Base-by-base conservation (phyloP, 148 eudicot genomes). In the Gaultheria prostrata region DNA sequence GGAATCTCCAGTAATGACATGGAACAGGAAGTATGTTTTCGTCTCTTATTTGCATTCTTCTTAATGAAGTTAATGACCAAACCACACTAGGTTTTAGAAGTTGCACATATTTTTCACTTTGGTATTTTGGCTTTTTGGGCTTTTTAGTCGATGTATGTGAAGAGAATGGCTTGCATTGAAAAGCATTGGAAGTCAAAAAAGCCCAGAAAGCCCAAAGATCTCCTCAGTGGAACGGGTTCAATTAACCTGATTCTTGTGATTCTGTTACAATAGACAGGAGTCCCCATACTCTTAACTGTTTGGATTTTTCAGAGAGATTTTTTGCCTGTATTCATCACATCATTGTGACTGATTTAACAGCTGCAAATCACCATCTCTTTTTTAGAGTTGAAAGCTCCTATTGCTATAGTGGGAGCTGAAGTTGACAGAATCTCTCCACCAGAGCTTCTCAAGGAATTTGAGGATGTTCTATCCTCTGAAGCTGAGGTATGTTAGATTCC, bases 381-480 rank as follows among this genome's bases (percentile, higher is more conserved):
- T 72, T 59, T 89, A 92, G 95, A 87, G 61, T 71, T 91, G 26
- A 89, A 91, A 85, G 89, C 85, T 32, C 95, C 95, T 61, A 78
- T 90, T 15, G 88, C 92, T 9, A 54, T 92, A 69, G 81, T 91
- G 81, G 95, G 95, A 82, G 95, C 91, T 80, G 95, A 91, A 87
- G 53, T 50, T 78, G 95, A 91, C 82, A 81, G 85, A 2, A n/a
- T 72, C 11, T 89, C 88, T 75, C 89, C 95, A 46, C 88, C 93
- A 15, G 93, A 89, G 73, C 85, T 85, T 32, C 61, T 91, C 28
- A 90, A 88, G 80, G 86, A 88, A 26, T 90, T 86, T 61, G 93
- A 77, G 82, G 88, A 82, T 76, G 86, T 91, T 48, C 85, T 92
- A 81, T 85, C 91, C 10, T 81, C 86, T 33, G 88, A 79, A 53